Evolutionary conservation across 2,329 filamentous ascomycete species (phyloP).

Genomic region (Apiospora koreana): DNA sequence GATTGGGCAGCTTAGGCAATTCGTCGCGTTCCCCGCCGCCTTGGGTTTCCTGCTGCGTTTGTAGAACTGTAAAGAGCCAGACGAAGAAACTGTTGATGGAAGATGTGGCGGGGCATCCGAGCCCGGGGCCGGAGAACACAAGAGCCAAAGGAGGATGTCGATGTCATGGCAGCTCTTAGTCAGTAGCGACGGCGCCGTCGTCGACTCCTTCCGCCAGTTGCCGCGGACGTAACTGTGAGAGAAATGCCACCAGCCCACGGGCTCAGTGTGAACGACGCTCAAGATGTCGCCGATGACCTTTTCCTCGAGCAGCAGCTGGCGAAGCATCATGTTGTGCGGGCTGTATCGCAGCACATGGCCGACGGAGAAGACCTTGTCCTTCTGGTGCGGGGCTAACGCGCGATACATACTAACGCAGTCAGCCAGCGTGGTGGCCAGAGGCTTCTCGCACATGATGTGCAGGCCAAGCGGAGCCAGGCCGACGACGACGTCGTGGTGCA

Average conservation of each 20-base stretch:
- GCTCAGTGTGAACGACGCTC: slow-evolving; percentile 88
- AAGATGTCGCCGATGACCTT: slow-evolving; percentile 80
- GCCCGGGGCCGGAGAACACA: slow-evolving; percentile 68
- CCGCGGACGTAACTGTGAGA: slow-evolving; percentile 87
- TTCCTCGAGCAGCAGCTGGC: slow-evolving; percentile 75
- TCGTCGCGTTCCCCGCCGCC: slow-evolving; percentile 75
- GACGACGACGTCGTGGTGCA: slow-evolving; percentile 79
- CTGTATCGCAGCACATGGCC: slow-evolving; percentile 94
- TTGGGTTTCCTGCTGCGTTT: slow-evolving; percentile 73
- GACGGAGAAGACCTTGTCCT: slow-evolving; percentile 71
- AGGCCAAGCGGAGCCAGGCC: slow-evolving; percentile 70
- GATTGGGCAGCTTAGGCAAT: slow-evolving; percentile 79
- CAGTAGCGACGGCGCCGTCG: slow-evolving; percentile 76
- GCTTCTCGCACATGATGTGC: slow-evolving; percentile 95
- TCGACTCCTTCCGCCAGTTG: slow-evolving; percentile 86
- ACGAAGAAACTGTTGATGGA: slow-evolving; percentile 73
- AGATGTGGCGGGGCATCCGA: slow-evolving; percentile 62
- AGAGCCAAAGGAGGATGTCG: slow-evolving; percentile 87
- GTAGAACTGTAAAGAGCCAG: slow-evolving; percentile 78
- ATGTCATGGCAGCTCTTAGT: slow-evolving; percentile 98
- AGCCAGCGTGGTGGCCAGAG: slow-evolving; percentile 74
- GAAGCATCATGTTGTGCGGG: slow-evolving; percentile 85
- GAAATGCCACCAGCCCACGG: slow-evolving; percentile 96
- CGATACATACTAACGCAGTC: slow-evolving; percentile 78
- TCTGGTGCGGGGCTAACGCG: slow-evolving; percentile 46